Conservation (phyloP, 2,329 filamentous ascomycete species). For the Trichoderma pleuroti region DNA sequence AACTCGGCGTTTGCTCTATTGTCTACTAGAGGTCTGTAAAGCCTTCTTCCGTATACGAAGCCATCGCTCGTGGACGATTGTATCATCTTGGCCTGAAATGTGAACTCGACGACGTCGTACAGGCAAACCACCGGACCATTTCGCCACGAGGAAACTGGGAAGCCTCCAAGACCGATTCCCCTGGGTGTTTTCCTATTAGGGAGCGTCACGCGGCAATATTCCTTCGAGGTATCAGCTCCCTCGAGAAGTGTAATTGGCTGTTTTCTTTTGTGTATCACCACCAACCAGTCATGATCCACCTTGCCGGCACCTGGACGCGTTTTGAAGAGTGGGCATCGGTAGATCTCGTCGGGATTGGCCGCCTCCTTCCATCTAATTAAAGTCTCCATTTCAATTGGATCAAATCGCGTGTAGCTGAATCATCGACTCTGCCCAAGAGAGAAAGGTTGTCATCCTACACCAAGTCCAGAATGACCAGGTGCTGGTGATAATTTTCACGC, state of each 20-base stretch:
- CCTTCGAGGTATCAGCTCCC: background rate
- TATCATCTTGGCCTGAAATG: background rate
- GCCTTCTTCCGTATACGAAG: background rate
- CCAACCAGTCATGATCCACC: conserved; percentile 15
- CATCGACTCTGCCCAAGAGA: background rate
- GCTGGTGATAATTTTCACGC: background rate
- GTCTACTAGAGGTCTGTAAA: background rate
- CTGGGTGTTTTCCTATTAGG: background rate
- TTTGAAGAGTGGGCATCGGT: background rate
- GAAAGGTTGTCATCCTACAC: background rate
- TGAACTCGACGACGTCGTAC: background rate
- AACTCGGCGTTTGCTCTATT: background rate
- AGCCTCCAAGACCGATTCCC: background rate
- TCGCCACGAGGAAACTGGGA: background rate
- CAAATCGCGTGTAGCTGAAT: background rate
- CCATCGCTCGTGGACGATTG: background rate
- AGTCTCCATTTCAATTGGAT: conserved; percentile 5
- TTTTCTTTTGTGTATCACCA: background rate
- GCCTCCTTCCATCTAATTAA: background rate
- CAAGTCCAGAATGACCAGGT: background rate
- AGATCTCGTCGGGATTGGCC: conserved; percentile 18
- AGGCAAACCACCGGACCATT: background rate
- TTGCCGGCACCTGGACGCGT: conserved; percentile 8
- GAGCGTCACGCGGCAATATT: conserved; percentile 12
- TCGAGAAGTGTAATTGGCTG: conserved; percentile 5